Evolutionary conservation across 352 stramenopile genomes (phyloP).

Genomic region (Globisporangium viniferum): DNA sequence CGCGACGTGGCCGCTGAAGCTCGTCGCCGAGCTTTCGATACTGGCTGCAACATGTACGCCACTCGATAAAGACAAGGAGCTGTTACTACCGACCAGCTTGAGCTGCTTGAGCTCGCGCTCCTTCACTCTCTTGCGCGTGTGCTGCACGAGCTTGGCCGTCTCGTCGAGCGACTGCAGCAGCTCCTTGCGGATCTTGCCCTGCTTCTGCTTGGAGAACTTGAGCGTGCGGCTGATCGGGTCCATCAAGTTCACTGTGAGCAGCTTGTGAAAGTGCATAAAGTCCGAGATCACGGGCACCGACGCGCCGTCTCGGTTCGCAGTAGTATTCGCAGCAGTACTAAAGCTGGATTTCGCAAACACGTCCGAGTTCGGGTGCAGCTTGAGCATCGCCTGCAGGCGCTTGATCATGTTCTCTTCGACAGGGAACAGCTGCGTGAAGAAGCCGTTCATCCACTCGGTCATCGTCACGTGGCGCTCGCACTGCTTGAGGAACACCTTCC

Average conservation of each 20-base stretch:
- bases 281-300: constrained; percentile 21
- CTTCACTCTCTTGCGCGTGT: constrained; percentile 20
- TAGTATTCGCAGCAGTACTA: not conserved
- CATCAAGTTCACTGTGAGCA: constrained; percentile 36
- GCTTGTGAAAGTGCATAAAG: constrained; percentile 31
- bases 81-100: constrained; percentile 4
- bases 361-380: constrained; percentile 14
- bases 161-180: constrained; percentile 34
- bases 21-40: not conserved
- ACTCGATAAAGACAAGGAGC: not conserved
- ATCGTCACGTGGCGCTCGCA: constrained; percentile 24
- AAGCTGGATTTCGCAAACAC: constrained; percentile 13
- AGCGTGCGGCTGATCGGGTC: constrained; percentile 56
- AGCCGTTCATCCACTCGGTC: constrained; percentile 39
- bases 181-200: constrained; percentile 42
- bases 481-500: constrained; percentile 9
- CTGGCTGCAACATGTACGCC: not conserved
- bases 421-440: constrained; percentile 35
- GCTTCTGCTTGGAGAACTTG: constrained; percentile 46
- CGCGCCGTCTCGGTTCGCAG: not conserved
- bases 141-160: constrained; percentile 20
- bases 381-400: constrained; percentile 29
- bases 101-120: constrained; percentile 23
- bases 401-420: constrained; percentile 37
- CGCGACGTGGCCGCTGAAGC: constrained; percentile 1